Base-by-base conservation (phyloP, 164 flowering plant genomes). In the Cinnamomum chago region DNA sequence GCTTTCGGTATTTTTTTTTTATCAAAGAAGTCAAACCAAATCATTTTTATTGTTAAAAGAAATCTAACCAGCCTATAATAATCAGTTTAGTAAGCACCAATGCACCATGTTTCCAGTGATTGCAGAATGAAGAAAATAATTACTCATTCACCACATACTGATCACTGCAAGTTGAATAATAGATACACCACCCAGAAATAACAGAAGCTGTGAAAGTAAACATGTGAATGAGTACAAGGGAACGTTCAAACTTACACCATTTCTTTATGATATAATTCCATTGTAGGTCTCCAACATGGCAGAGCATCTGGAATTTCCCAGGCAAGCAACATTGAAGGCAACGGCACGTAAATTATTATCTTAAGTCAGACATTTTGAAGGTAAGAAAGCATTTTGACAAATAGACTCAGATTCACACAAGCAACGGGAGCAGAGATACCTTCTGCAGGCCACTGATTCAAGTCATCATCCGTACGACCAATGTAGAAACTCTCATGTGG, bases 391-490 rank as follows among this genome's bases (percentile, higher is more conserved):
- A 55, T 69, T 68, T 30, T 51, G 9, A 7, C 51, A 35, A 68
- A 5, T 20, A 25, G 20, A 13, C 25, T 20, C 71, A 50, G 33
- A 30, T 4, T 67, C 70, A 30, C 47, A 68, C 47, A 70, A 62
- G 5, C 62, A 68, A 13, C 7, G 69, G 50, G 65, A 24, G n/a
- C 13, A 67, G 52, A 1, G 58, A 22, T 83, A 94, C 98, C 97
- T 83, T 84, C 84, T 24, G 87, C 67, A 76, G 98, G 98, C 97
- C 98, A 94, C 77, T 90, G 94, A 84, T 94, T 92, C 69, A 83
- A 74, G 50, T 70, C 74, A 10, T 73, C 88, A 25, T 84, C 86
- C 40, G 86, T 30, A 73, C 94, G 88, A 47, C 97, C 98, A 81
- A 94, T 79, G 68, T 90, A 85, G 84, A 88, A 88, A 72, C 85